Conservation (phyloP, 805 yeast genomes). For the Yueomyces sinensis region DNA sequence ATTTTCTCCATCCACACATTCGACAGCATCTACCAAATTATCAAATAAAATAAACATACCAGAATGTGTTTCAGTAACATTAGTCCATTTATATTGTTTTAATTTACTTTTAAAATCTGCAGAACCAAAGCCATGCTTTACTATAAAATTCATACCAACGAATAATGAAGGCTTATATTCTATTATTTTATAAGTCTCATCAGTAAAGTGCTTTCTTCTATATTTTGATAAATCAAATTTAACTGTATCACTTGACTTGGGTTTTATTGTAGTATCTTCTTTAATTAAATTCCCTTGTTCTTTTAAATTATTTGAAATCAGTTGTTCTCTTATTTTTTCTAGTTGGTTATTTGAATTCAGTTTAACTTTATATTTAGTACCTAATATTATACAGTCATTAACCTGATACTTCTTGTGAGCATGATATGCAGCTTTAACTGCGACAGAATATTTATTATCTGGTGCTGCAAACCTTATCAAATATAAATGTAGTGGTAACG, state of each 20-base stretch:
- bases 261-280: constrained; percentile 1
- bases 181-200: constrained; percentile 31
- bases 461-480: constrained; percentile 33
- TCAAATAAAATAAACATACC: constrained; percentile 70
- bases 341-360: constrained; percentile 33
- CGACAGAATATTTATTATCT: constrained; percentile 33
- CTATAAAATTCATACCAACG: constrained; percentile 40
- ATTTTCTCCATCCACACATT: constrained; percentile 14
- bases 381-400: constrained; percentile 37
- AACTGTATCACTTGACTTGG: neutral
- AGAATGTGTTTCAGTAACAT: constrained; percentile 43
- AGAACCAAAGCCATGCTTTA: constrained; percentile 36
- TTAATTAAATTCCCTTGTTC: constrained; percentile 4
- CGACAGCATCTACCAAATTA: constrained; percentile 18
- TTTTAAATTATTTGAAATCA: constrained; percentile 23
- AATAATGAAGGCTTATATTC: constrained; percentile 47
- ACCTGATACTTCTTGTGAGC: constrained; percentile 31
- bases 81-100: constrained; percentile 48
- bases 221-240: neutral
- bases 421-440: constrained; percentile 32
- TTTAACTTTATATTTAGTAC: constrained; percentile 34
- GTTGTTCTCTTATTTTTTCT: constrained; percentile 20
- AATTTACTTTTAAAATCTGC: constrained; percentile 51
- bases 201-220: neutral
- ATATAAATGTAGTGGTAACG: constrained; percentile 67